Evolutionary conservation across 768 basidiomycete genomes (phyloP), one percentile per base, ranked within the genome.

Genomic region (Fomitopsis serialis): DNA sequence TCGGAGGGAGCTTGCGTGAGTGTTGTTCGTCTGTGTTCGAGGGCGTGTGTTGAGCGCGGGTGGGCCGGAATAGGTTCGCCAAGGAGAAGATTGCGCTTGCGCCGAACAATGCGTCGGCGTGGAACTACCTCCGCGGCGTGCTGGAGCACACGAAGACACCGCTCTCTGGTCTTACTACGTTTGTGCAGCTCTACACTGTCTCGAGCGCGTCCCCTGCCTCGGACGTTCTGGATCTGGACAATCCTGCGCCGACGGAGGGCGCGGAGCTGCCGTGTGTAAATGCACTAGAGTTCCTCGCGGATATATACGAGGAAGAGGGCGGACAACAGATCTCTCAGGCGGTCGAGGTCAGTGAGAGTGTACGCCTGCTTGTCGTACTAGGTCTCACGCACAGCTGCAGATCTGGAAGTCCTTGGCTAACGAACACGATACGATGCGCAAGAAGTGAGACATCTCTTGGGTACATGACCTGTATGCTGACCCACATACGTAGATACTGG

Each of bases 51-150:
- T 25, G 45, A 34, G 34, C 42, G 34, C 45, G 42, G 23, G 36
- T 25, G 19, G 15, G 8, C 9, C 47, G 29, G n/a, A n/a, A 25
- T 59, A 94, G 91, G 13, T 97, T 83, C 61, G 78, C 80, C n/a
- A 90, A 95, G 69, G 75, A 84, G 60, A 86, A 85, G 63, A 89
- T 98, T 48, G 80, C 88, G 19, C 71, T 87, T 11, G 91, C 90
- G 3, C 93, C 97, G 7, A 95, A 94, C 68, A 99, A 99, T 61
- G 79, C 85, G 0, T 96, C 94, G 0, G 89, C 92, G 0, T 99
- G 97, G 97, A 97, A 97, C 68, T 99, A 97, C 68, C 79, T 98
- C 10, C 82, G 96, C 55, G 97, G 90, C 7, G 65, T 88, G n/a
- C 78, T 96, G 21, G 79, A 85, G 32, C 72, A 78, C 60, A 79